phyloP scores from a whole-genome alignment of 2,329 filamentous ascomycete genomes.

The Madurella fahalii region DNA sequence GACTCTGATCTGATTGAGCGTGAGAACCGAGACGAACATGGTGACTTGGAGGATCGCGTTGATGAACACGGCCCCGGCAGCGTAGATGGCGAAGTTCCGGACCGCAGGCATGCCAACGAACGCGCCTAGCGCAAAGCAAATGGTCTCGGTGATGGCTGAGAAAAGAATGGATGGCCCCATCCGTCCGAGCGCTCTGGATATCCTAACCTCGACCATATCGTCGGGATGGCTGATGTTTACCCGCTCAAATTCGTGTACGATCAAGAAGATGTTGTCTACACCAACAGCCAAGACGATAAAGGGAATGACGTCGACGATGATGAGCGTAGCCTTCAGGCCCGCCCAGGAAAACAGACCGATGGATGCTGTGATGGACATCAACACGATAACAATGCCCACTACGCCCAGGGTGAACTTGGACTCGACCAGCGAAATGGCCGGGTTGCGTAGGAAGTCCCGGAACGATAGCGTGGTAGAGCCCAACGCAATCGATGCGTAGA shows the following conservation, averaged over 20 bases:
- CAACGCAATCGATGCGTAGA: slow-evolving; percentile 89
- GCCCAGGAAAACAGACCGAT: slow-evolving; percentile 91
- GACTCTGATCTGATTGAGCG: slow-evolving; percentile 85
- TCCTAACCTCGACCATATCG: slow-evolving; percentile 77
- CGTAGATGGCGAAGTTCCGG: slow-evolving; percentile 94
- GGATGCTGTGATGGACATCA: slow-evolving; percentile 95
- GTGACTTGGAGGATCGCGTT: slow-evolving; percentile 96
- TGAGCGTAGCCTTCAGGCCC: slow-evolving; percentile 90
- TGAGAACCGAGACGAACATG: slow-evolving; percentile 89
- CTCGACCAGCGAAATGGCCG: slow-evolving; percentile 80
- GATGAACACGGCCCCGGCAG: slow-evolving; percentile 92
- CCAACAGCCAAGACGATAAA: slow-evolving; percentile 95
- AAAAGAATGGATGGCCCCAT: slow-evolving; percentile 97
- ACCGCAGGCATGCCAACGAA: slow-evolving; percentile 98
- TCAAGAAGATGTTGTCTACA: slow-evolving; percentile 98
- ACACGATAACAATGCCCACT: slow-evolving; percentile 86
- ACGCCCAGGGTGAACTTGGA: slow-evolving; percentile 97
- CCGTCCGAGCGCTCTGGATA: slow-evolving; percentile 83
- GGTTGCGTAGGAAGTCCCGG: slow-evolving; percentile 73
- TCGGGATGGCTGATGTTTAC: slow-evolving; percentile 91
- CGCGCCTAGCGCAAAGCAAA: slow-evolving; percentile 86
- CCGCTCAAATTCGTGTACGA: slow-evolving; percentile 95
- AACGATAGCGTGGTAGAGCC: slow-evolving; percentile 81
- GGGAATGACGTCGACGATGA: slow-evolving; percentile 97
- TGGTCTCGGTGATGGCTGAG: slow-evolving; percentile 90